Evolutionary conservation across 106 monocot genomes (phyloP), one percentile per base, ranked within the genome.

Genomic region (Dactylorhiza incarnata): DNA sequence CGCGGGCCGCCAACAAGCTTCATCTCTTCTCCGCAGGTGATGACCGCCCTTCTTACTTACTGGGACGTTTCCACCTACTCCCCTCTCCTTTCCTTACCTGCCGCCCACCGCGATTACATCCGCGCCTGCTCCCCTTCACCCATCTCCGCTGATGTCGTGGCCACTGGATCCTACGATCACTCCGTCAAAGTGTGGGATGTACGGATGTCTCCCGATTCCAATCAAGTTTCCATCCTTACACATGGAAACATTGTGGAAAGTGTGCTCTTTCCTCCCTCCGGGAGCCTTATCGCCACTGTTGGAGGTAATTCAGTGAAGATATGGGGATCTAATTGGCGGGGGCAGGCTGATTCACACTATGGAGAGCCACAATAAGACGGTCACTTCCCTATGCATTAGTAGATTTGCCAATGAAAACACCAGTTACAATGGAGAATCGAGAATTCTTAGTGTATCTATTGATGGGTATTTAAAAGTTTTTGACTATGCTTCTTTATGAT

Each of bases 351-450:
- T 99, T 9, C 94, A 99, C 68, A 83, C 89, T 4, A 77, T 99
- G 77, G 89, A 99, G 74, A 86, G 80, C 73, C 99, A 99, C 81
- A 94, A 91, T 69, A 99, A 99, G 82, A 99, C 99, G 0, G 94
- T 99, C 59, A 99, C 94, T 0, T 84, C 80, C 2, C 17, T 99
- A 29, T 85, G 86, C 20, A 71, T 91, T 3, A 89, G 82, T 3
- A 84, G 71, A 51, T 59, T 85, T 19, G 80, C 75, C 3, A 75
- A 69, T 24, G 79, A 72, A 5, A 49, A 61, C 53, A 50, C 20
- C 70, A 89, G 68, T 37, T 16, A 2, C 16, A 5, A 19, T 56
- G 68, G 84, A 17, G 88, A 93, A 22, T 79, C 86, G 7, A 81
- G 99, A 78, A 75, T 99, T 76, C 68, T 99, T 2, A 94, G 94